Percentiles rank a stretch among this genome's conserved stretches.
Conservation (phyloP, 345 rosid genomes). For the Sisymbrium altissimum region DNA sequence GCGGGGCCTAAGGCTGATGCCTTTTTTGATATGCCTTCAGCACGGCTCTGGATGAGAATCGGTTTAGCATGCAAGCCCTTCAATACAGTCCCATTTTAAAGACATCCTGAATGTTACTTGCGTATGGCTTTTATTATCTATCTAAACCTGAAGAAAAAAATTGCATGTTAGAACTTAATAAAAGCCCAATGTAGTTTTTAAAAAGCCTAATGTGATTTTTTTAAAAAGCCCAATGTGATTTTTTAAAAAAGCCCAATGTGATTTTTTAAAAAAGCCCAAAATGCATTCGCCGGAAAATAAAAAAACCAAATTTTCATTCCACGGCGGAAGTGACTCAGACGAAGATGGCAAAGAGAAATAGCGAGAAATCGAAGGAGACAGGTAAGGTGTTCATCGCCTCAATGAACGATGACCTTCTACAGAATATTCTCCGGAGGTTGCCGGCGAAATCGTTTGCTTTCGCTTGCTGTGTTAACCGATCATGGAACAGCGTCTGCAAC, state of each 20-base stretch:
- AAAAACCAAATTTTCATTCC: neutral
- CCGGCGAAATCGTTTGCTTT: conserved; percentile 34
- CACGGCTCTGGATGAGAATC: no score
- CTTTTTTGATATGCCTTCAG: no score
- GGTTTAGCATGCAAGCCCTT: no score
- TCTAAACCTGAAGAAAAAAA: no score
- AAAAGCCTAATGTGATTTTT: no score
- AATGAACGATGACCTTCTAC: conserved; percentile 27
- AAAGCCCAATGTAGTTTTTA: no score
- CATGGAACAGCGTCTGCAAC: conserved; percentile 29
- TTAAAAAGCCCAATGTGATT: neutral
- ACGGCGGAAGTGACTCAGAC: neutral
- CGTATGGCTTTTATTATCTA: no score
- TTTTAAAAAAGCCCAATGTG: neutral
- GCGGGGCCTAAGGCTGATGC: no score
- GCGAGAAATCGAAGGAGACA: conserved; percentile 23
- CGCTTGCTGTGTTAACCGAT: conserved; percentile 34
- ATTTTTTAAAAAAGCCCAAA: conserved; percentile 3
- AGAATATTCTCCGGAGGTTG: conserved; percentile 24
- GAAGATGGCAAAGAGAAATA: neutral
- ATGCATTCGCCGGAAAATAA: conserved; percentile 3
- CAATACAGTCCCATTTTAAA: no score
- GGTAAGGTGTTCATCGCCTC: conserved; percentile 8
- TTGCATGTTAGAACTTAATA: no score
- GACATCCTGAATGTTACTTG: no score